Evolutionary conservation across 108 stramenopile genomes (phyloP).

Genomic region (Nannochloropsis gaditana): DNA sequence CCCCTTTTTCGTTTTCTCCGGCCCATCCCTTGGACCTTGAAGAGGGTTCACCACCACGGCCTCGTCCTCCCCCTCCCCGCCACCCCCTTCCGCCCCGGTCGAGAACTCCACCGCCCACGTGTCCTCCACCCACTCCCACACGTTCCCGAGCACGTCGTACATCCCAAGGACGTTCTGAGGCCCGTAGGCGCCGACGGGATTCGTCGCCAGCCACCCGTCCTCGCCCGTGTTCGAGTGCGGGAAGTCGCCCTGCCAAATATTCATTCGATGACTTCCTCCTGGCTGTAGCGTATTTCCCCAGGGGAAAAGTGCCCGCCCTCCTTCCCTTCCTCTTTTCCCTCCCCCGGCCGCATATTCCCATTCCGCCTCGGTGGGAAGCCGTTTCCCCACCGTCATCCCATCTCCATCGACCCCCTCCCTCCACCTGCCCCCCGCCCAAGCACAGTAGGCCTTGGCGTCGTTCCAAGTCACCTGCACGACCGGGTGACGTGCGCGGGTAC

Average conservation of each 20-base stretch:
- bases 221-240: constrained; percentile 45
- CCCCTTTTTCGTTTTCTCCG: constrained; percentile 57
- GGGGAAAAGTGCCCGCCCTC: constrained; percentile 39
- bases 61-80: constrained; percentile 4
- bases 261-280: constrained; percentile 46
- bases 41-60: constrained; percentile 14
- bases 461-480: constrained; percentile 65
- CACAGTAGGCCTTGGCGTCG: constrained; percentile 89
- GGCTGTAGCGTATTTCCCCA: constrained; percentile 55
- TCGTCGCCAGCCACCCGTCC: constrained; percentile 50
- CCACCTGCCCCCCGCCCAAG: constrained; percentile 61
- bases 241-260: constrained; percentile 56
- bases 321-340: constrained; percentile 21
- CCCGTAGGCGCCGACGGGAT: constrained; percentile 52
- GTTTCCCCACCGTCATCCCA: not conserved
- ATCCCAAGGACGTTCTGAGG: constrained; percentile 56
- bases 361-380: constrained; percentile 58
- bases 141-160: constrained; percentile 55
- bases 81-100: constrained; percentile 22
- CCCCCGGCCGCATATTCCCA: constrained; percentile 60
- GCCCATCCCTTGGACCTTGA: constrained; percentile 36
- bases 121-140: constrained; percentile 58
- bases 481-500: constrained; percentile 31
- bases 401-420: constrained; percentile 27
- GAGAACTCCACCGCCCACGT: constrained; percentile 39